A percentile compares a stretch with the other conserved stretches of the same genome.
These are phyloP conservation scores for Ophiostoma sp. DNA, from an alignment of 2,329 filamentous ascomycete genomes.

Conservation along the genomic window DNA sequence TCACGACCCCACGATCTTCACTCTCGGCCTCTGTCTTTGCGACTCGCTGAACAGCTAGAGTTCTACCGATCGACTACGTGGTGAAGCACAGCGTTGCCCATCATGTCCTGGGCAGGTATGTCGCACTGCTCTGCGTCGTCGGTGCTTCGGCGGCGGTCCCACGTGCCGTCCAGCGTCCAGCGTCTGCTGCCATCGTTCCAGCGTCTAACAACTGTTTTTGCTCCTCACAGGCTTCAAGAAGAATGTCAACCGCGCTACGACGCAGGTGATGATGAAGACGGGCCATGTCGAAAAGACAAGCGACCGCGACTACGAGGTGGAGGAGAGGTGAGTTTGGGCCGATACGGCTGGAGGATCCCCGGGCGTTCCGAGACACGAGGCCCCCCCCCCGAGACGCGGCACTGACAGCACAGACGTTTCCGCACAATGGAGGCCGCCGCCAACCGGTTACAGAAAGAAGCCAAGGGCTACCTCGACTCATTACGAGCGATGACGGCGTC, in stretches of 20 bases:
- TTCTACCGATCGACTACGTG: not conserved
- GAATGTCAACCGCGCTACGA: constrained; percentile 97
- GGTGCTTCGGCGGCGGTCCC: too few species aligned
- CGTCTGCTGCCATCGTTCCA: not conserved
- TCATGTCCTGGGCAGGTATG: constrained; percentile 47
- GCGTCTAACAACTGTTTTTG: not conserved
- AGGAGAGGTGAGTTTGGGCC: constrained; percentile 61
- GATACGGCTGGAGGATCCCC: not conserved
- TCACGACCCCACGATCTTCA: not conserved
- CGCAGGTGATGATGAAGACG: constrained; percentile 99
- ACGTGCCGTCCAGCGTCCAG: not conserved
- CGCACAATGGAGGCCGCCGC: constrained; percentile 95
- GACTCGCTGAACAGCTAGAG: not conserved
- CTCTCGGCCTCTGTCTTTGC: not conserved
- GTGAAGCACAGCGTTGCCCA: constrained; percentile 25
- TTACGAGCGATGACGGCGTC: constrained; percentile 97
- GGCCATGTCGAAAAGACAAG: constrained; percentile 98
- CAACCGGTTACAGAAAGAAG: constrained; percentile 88
- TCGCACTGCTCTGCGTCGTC: not conserved
- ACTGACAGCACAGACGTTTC: constrained; percentile 62
- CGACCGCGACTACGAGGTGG: constrained; percentile 97
- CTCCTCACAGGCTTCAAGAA: constrained; percentile 72
- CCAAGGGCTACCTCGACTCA: constrained; percentile 95
- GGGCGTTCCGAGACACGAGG: not conserved
- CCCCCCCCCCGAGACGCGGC: not conserved